Conservation (phyloP, 352 stramenopile species). For the Phytophthora agathidicida region DNA sequence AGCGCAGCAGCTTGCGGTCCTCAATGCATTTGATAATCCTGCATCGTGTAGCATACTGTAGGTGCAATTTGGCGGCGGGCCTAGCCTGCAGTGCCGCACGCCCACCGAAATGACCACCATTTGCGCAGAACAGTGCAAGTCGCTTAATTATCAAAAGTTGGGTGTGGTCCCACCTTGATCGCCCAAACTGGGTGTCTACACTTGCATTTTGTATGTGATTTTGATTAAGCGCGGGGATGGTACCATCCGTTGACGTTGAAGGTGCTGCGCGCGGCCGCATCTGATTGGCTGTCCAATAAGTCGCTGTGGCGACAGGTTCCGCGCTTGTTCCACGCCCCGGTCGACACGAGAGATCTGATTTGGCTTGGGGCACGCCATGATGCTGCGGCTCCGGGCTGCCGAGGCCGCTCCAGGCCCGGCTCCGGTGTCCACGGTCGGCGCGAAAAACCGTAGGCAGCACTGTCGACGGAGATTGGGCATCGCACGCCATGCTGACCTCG, state of each 20-base stretch:
- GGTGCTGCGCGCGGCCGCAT: not conserved
- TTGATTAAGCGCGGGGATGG: not conserved
- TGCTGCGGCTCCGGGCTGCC: conserved; percentile 10
- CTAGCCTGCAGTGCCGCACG: too few relatives aligned
- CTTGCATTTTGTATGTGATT: conserved; percentile 4
- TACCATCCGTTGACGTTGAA: conserved; percentile 8
- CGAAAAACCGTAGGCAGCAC: conserved; percentile 13
- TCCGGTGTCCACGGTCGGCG: not conserved
- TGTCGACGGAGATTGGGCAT: conserved; percentile 6
- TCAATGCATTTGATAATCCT: conserved; percentile 12
- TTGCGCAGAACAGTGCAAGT: too few relatives aligned
- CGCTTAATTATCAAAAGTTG: conserved; percentile 2
- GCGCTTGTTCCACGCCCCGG: not conserved
- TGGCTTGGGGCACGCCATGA: conserved; percentile 19
- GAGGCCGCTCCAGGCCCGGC: not conserved
- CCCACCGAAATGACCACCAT: conserved; percentile 4
- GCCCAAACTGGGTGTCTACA: conserved; percentile 4
- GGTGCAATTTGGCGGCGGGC: too few relatives aligned
- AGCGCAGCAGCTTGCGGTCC: too few relatives aligned
- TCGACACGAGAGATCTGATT: conserved; percentile 20
- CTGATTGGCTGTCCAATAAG: conserved; percentile 31
- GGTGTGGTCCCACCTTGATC: conserved; percentile 1
- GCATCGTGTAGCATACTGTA: not conserved
- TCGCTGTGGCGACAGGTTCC: conserved; percentile 18
- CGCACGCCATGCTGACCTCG: not conserved